phyloP scores from a whole-genome alignment of 176 grass and related monocot genomes.

The Eremochloa ophiuroides region DNA sequence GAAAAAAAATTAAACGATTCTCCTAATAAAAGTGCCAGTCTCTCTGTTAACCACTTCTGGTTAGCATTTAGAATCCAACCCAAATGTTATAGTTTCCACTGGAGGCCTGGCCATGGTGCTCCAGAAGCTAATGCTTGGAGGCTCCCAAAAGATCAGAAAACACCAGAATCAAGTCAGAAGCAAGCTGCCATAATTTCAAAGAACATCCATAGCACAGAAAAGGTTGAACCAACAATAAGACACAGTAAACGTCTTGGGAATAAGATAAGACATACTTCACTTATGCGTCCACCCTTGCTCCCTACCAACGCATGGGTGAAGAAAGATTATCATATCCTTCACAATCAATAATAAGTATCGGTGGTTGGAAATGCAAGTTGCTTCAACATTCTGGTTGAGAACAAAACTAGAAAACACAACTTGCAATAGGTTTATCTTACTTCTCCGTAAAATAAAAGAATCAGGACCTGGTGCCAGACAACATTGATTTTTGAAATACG shows the following conservation, averaged over 20 bases:
- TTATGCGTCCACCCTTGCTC: neutral
- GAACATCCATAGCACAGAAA: neutral
- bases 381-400: neutral
- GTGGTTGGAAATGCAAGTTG: neutral
- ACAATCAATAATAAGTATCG: neutral
- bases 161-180: neutral
- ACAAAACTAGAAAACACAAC: neutral
- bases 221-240: neutral
- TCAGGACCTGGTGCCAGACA: neutral
- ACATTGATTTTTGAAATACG: neutral
- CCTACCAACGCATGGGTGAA: neutral
- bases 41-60: neutral
- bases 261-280: neutral
- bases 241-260: neutral
- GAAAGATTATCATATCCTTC: neutral
- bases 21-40: neutral
- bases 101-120: neutral
- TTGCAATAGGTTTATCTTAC: neutral
- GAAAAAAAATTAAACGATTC: neutral
- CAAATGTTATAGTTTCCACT: neutral
- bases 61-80: neutral
- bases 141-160: neutral
- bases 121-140: neutral
- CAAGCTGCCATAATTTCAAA: neutral
- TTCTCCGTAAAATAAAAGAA: neutral